phyloP scores from a whole-genome alignment of 371 early-diverging fungal species.

The Mortierella sp. region DNA sequence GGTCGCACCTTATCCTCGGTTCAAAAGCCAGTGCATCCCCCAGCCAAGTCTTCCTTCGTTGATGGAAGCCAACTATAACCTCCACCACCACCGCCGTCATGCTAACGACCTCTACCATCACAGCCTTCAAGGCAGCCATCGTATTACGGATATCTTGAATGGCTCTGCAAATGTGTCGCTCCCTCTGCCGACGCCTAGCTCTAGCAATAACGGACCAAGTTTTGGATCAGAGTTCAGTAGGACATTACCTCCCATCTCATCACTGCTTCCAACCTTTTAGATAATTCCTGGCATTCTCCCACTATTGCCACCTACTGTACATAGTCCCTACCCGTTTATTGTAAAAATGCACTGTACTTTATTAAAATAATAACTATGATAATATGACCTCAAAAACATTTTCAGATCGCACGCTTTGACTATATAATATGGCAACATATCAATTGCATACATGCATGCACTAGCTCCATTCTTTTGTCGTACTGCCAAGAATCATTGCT shows the following conservation, averaged over 20 bases:
- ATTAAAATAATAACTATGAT: background rate
- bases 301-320: slow-evolving; percentile 19
- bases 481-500: background rate
- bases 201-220: slow-evolving; percentile 31
- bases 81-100: slow-evolving; percentile 50
- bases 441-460: too few species aligned
- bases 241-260: slow-evolving; percentile 54
- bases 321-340: slow-evolving; percentile 12
- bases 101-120: slow-evolving; percentile 15
- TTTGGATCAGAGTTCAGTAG: slow-evolving; percentile 50
- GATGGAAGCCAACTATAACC: slow-evolving; percentile 53
- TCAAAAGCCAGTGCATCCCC: slow-evolving; percentile 30
- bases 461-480: too few species aligned
- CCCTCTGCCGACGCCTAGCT: slow-evolving; percentile 63
- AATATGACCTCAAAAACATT: background rate
- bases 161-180: slow-evolving; percentile 59
- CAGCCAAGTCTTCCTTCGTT: slow-evolving; percentile 31
- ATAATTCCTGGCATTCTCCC: background rate
- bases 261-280: slow-evolving; percentile 54
- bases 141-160: slow-evolving; percentile 55
- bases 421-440: too few species aligned
- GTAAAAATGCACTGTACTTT: background rate
- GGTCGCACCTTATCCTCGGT: slow-evolving; percentile 53
- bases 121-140: slow-evolving; percentile 28
- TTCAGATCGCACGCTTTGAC: background rate